A percentile compares a stretch with the other conserved stretches of the same genome.
These are phyloP conservation scores for Populus hybrid DNA, from an alignment of 441 rosid genomes.

Conservation along the genomic window DNA sequence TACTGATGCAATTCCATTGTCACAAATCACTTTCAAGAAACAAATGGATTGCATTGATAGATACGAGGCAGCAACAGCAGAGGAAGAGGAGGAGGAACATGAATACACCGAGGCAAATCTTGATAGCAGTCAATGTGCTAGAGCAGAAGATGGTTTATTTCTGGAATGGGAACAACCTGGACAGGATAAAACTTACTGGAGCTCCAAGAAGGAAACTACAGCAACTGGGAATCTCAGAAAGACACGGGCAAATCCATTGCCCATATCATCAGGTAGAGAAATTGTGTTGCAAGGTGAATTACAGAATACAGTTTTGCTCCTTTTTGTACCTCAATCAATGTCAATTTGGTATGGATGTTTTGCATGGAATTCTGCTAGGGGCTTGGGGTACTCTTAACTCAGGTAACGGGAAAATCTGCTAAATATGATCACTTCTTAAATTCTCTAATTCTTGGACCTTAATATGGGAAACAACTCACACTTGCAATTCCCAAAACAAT, in stretches of 20 bases:
- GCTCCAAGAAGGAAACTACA: conserved; percentile 17
- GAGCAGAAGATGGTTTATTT: conserved; percentile 50
- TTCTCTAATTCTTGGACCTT: not conserved
- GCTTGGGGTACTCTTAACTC: not conserved
- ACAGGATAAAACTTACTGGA: conserved; percentile 17
- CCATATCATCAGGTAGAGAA: conserved; percentile 24
- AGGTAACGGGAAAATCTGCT: not conserved
- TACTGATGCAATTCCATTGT: conserved; percentile 31
- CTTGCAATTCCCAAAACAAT: not conserved
- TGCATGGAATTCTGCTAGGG: not conserved
- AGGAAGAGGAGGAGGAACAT: conserved; percentile 15
- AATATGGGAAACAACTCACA: not conserved
- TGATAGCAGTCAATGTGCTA: conserved; percentile 44
- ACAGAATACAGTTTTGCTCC: not conserved
- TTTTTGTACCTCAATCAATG: not conserved
- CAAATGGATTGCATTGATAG: conserved; percentile 4
- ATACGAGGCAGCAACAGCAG: conserved; percentile 6
- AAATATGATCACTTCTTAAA: not conserved
- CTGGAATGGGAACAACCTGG: conserved; percentile 44
- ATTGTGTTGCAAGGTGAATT: not conserved
- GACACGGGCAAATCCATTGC: conserved; percentile 3
- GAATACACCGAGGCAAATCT: conserved; percentile 34
- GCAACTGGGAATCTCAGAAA: conserved; percentile 5
- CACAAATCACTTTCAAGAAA: conserved; percentile 32
- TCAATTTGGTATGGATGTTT: not conserved